Conservation (phyloP, 176 grass and related monocot species). For the Metroxylon sagu region DNA sequence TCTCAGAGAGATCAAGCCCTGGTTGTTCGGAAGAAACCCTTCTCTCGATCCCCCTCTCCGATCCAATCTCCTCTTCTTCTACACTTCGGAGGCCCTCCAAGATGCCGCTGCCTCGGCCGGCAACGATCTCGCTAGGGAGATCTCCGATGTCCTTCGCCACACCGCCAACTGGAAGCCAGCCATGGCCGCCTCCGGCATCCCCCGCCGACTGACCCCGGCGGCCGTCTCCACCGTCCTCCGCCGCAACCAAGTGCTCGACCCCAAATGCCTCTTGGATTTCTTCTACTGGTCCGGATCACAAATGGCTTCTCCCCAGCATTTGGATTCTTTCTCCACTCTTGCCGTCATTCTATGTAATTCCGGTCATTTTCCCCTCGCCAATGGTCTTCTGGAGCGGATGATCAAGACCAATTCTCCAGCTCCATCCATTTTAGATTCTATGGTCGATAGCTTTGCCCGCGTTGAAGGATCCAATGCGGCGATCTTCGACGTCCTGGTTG, state of each 20-base stretch:
- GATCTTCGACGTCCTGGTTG: slow-evolving; percentile 55
- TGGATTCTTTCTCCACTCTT: too few relatives aligned
- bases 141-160: slow-evolving; percentile 37
- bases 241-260: slow-evolving; percentile 5
- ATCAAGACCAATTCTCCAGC: slow-evolving; percentile 29
- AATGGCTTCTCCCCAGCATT: too few relatives aligned
- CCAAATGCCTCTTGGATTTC: slow-evolving; percentile 56
- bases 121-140: slow-evolving; percentile 37
- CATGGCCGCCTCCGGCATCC: slow-evolving; percentile 41
- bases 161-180: slow-evolving; percentile 42
- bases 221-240: slow-evolving; percentile 24
- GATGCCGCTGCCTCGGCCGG: slow-evolving; percentile 4
- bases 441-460: slow-evolving; percentile 20
- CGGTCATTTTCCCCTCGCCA: slow-evolving; percentile 24
- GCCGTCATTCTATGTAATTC: slow-evolving; percentile 40
- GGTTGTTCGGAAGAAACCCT: not conserved
- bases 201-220: slow-evolving; percentile 29
- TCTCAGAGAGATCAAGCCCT: too few relatives aligned
- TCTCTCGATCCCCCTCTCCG: not conserved
- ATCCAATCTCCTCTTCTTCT: not conserved
- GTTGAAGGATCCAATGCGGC: slow-evolving; percentile 1
- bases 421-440: slow-evolving; percentile 25
- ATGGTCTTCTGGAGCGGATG: slow-evolving; percentile 43
- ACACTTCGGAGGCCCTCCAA: slow-evolving; percentile 7
- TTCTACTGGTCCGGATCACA: slow-evolving; percentile 48